Evolutionary conservation across 441 rosid species (phyloP).

Genomic region (Aquilaria agallochum): DNA sequence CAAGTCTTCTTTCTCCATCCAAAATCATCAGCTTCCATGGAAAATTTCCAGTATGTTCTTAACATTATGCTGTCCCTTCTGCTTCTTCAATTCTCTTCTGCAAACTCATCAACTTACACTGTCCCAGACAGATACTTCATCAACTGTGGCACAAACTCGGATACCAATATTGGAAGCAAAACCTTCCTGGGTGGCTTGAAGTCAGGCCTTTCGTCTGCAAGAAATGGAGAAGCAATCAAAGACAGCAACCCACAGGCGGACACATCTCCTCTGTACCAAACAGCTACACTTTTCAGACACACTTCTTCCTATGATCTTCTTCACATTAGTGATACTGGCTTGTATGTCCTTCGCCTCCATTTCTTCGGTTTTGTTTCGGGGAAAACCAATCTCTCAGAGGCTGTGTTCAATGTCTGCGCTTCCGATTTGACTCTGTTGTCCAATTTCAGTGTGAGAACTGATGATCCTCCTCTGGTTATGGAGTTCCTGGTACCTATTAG

Average conservation of each 20-base stretch:
- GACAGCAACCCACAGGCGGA: slow-evolving; percentile 12
- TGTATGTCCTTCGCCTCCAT: slow-evolving; percentile 48
- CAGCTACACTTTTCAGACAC: slow-evolving; percentile 40
- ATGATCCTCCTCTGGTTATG: slow-evolving; percentile 10
- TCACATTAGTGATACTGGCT: slow-evolving; percentile 21
- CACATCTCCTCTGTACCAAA: slow-evolving; percentile 29
- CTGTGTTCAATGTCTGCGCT: slow-evolving; percentile 39
- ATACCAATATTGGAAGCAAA: slow-evolving; percentile 3
- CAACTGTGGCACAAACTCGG: slow-evolving; percentile 41
- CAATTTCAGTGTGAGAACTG: slow-evolving; percentile 20
- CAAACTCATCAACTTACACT: slow-evolving; percentile 15
- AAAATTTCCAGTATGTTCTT: background rate
- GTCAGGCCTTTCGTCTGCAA: slow-evolving; percentile 16
- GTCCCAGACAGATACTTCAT: slow-evolving; percentile 32
- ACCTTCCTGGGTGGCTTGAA: slow-evolving; percentile 31
- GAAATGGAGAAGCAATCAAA: slow-evolving; percentile 7
- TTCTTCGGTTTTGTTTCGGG: slow-evolving; percentile 32
- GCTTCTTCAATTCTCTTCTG: slow-evolving; percentile 13
- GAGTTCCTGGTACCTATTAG: slow-evolving; percentile 28
- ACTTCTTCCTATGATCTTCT: slow-evolving; percentile 24
- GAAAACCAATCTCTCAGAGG: slow-evolving; percentile 21
- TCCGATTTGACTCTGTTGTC: slow-evolving; percentile 26
- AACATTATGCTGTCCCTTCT: slow-evolving; percentile 9
- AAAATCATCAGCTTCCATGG: slow-evolving; percentile 7
- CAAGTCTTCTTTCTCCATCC: background rate